phyloP scores from a whole-genome alignment of 163 green algal species.

The Chlamydomonas reinhardtii region DNA sequence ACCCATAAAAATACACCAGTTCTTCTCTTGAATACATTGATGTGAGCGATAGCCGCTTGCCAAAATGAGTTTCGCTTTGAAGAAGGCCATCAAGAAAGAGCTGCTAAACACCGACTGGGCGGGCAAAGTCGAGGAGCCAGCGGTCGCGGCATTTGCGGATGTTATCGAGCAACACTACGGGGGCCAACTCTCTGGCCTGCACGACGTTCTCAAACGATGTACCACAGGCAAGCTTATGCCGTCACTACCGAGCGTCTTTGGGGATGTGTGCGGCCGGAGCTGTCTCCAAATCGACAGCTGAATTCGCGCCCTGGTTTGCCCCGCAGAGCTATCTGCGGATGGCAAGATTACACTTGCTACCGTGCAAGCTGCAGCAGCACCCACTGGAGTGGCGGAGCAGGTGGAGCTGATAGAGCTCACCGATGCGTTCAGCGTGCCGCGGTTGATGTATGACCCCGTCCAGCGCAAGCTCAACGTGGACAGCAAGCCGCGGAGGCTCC shows the following conservation, averaged over 20 bases:
- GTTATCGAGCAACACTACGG: constrained; percentile 38
- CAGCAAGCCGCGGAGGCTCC: constrained; percentile 52
- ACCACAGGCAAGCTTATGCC: background rate
- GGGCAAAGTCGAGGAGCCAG: constrained; percentile 41
- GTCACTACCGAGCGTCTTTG: too few relatives aligned
- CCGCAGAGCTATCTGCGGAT: constrained; percentile 34
- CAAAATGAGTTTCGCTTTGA: constrained; percentile 46
- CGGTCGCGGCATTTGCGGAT: constrained; percentile 14
- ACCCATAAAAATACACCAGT: too few relatives aligned
- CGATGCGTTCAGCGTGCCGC: constrained; percentile 78
- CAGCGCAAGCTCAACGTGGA: constrained; percentile 75
- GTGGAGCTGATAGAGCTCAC: constrained; percentile 70
- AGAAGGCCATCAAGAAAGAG: constrained; percentile 44
- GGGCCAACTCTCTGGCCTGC: constrained; percentile 18
- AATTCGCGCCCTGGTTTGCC: background rate
- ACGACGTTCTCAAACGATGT: constrained; percentile 11
- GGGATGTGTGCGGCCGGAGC: too few relatives aligned
- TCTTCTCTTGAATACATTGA: too few relatives aligned
- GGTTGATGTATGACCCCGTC: constrained; percentile 79
- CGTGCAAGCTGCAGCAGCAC: constrained; percentile 47
- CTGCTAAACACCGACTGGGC: constrained; percentile 22
- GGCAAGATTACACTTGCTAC: constrained; percentile 34
- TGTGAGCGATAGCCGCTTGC: too few relatives aligned
- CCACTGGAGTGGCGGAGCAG: constrained; percentile 16
- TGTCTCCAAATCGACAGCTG: background rate